Evolutionary conservation across 2,329 filamentous ascomycete species (phyloP).

Genomic region (Moelleriella libera): DNA sequence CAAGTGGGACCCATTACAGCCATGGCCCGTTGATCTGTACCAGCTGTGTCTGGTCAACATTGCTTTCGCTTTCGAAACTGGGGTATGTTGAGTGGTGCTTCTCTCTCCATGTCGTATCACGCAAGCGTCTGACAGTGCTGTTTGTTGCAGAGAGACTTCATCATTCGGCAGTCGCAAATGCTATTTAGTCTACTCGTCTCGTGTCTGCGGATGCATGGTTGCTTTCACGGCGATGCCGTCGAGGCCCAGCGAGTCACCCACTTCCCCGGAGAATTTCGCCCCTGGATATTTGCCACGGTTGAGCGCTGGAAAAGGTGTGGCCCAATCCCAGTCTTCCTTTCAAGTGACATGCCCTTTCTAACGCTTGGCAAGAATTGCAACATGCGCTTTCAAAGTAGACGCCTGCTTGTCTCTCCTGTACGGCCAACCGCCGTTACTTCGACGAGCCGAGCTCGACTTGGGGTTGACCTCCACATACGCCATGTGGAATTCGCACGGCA

Average conservation of each 20-base stretch:
- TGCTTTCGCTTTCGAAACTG: constrained; percentile 22
- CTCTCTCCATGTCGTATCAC: neutral
- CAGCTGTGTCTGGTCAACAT: constrained; percentile 22
- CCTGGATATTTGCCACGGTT: constrained; percentile 15
- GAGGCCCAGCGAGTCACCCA: constrained; percentile 19
- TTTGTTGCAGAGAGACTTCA: constrained; percentile 12
- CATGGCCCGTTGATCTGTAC: constrained; percentile 17
- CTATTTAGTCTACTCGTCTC: constrained; percentile 20
- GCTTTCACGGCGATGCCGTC: constrained; percentile 19
- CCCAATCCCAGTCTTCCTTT: neutral
- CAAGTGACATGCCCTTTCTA: neutral
- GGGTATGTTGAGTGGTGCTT: constrained; percentile 10
- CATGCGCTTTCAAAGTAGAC: constrained; percentile 23
- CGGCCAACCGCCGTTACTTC: constrained; percentile 16
- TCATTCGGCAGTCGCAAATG: constrained; percentile 16
- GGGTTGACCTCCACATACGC: constrained; percentile 17
- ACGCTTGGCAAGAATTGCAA: constrained; percentile 14
- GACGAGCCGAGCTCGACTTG: constrained; percentile 22
- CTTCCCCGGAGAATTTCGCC: constrained; percentile 21
- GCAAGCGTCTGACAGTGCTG: neutral
- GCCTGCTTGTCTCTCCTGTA: constrained; percentile 18
- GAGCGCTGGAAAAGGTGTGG: constrained; percentile 22
- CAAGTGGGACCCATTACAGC: constrained; percentile 7
- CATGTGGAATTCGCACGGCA: constrained; percentile 21
- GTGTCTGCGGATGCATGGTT: constrained; percentile 18